Percentiles rank a stretch among this genome's conserved stretches.
Evolutionary conservation across 2,329 filamentous ascomycete genomes (phyloP).

Genomic region (Magnaporthiopsis incrustans): DNA sequence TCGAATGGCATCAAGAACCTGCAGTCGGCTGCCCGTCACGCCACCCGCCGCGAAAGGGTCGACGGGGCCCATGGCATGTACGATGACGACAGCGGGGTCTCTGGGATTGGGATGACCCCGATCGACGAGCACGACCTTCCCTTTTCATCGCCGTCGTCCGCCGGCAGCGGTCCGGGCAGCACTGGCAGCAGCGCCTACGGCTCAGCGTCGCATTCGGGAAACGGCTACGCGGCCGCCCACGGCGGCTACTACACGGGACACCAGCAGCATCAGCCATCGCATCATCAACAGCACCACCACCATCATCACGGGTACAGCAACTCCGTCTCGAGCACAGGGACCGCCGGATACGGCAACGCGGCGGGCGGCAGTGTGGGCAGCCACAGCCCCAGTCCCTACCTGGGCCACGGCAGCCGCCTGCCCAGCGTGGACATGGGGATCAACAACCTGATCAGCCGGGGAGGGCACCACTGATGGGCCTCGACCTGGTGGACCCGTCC

Average conservation of each 20-base stretch:
- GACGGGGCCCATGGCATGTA: slow-evolving; percentile 29
- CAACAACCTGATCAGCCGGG: slow-evolving; percentile 48
- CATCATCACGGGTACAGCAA: slow-evolving; percentile 40
- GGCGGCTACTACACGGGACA: slow-evolving; percentile 16
- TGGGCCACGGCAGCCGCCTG: slow-evolving; percentile 38
- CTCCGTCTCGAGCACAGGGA: slow-evolving; percentile 41
- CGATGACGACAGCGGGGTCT: slow-evolving; percentile 67
- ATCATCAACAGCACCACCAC: slow-evolving; percentile 15
- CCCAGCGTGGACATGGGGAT: slow-evolving; percentile 55
- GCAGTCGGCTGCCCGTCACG: slow-evolving; percentile 59
- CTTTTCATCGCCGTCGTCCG: slow-evolving; percentile 30
- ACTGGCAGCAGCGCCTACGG: slow-evolving; percentile 20
- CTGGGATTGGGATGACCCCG: slow-evolving; percentile 49
- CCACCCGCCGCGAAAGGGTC: slow-evolving; percentile 55
- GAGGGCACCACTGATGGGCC: slow-evolving; percentile 13
- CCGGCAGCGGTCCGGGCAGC: slow-evolving; percentile 20
- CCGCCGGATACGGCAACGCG: slow-evolving; percentile 25
- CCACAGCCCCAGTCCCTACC: slow-evolving; percentile 36
- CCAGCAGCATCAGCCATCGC: slow-evolving; percentile 12
- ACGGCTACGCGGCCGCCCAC: slow-evolving; percentile 7
- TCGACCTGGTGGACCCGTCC: not conserved
- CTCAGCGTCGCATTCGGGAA: slow-evolving; percentile 8
- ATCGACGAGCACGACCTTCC: slow-evolving; percentile 48
- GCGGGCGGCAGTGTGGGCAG: slow-evolving; percentile 20
- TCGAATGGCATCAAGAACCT: slow-evolving; percentile 77